Conservation (phyloP, 805 yeast genomes). For the Ogataea nonfermentans region DNA sequence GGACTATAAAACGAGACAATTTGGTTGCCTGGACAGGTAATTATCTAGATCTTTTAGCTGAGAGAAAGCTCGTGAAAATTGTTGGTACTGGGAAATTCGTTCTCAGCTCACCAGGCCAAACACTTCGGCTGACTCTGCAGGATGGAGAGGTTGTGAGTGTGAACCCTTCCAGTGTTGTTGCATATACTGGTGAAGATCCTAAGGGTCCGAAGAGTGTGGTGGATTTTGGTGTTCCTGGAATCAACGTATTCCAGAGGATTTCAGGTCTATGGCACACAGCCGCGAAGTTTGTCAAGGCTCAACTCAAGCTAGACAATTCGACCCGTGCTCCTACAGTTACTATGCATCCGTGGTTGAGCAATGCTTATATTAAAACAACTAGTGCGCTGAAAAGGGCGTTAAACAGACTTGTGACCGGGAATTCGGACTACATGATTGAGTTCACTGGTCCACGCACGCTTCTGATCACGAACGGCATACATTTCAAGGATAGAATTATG, state of each 20-base stretch:
- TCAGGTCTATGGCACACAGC: background rate
- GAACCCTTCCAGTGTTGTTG: constrained; percentile 41
- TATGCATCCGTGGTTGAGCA: constrained; percentile 3
- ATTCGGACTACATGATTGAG: constrained; percentile 26
- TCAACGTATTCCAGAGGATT: constrained; percentile 10
- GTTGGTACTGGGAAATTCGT: constrained; percentile 42
- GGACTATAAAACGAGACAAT: constrained; percentile 39
- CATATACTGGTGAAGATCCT: constrained; percentile 21
- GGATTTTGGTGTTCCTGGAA: constrained; percentile 27
- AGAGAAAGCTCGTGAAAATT: constrained; percentile 15
- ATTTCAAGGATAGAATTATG: constrained; percentile 24
- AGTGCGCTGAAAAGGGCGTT: constrained; percentile 5
- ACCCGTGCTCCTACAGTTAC: background rate
- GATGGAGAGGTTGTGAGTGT: constrained; percentile 40
- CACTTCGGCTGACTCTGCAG: constrained; percentile 36
- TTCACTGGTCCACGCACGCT: constrained; percentile 34
- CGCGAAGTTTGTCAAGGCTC: background rate
- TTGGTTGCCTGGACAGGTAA: constrained; percentile 50
- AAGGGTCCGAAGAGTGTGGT: constrained; percentile 22
- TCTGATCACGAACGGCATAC: constrained; percentile 29
- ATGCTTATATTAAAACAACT: background rate
- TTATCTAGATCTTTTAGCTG: constrained; percentile 23
- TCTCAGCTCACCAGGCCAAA: constrained; percentile 39
- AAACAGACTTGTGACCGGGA: constrained; percentile 18
- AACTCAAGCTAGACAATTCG: background rate